Conservation (phyloP, 306 rosid genomes). For the peach (Prunus persica) region DNA sequence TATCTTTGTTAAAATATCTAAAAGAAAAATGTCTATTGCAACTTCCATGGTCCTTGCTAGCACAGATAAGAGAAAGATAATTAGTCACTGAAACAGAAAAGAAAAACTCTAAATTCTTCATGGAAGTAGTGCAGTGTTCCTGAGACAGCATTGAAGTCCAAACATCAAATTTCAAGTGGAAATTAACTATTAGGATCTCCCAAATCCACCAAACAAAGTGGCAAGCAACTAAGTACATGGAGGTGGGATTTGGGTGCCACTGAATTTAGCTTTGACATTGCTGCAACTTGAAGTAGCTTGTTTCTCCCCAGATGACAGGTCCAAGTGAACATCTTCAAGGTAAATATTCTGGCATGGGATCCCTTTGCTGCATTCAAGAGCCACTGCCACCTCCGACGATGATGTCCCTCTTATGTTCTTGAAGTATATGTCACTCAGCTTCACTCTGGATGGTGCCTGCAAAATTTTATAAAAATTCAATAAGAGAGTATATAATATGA, state of each 20-base stretch:
- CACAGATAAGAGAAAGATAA: neutral
- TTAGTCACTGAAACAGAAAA: neutral
- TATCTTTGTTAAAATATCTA: neutral
- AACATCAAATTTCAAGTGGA: neutral
- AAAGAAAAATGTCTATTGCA: neutral
- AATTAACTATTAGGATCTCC: neutral
- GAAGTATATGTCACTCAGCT: constrained; percentile 48
- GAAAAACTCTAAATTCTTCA: neutral
- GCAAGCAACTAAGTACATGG: constrained; percentile 33
- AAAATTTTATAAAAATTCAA: neutral
- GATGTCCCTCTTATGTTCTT: constrained; percentile 53
- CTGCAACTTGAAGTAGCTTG: constrained; percentile 42
- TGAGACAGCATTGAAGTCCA: neutral
- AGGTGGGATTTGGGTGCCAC: constrained; percentile 57
- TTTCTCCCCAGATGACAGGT: constrained; percentile 30
- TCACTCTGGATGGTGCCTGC: constrained; percentile 45
- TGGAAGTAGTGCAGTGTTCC: neutral
- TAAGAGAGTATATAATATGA: neutral
- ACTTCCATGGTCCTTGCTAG: no score
- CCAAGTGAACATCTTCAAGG: constrained; percentile 51
- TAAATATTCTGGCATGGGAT: constrained; percentile 46
- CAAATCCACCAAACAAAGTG: neutral
- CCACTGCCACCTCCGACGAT: constrained; percentile 45
- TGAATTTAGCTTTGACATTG: constrained; percentile 47
- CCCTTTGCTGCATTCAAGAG: constrained; percentile 42